Percentiles rank a stretch among this genome's conserved stretches.
Conservation (phyloP, 495 filamentous ascomycete species). For the Penicillium robsamsonii region DNA sequence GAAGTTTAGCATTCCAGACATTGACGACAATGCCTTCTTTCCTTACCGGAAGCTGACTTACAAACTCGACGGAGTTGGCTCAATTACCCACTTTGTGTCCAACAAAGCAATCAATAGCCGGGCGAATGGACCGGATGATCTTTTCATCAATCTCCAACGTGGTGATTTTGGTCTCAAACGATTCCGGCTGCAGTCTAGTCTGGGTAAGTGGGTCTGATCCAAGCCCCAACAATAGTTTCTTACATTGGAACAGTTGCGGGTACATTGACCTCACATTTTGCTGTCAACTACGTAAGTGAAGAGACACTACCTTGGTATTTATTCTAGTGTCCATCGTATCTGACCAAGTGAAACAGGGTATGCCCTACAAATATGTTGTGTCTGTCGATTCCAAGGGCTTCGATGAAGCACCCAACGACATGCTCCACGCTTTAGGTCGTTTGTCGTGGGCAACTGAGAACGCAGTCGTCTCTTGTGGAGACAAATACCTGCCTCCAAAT, state of each 20-base stretch:
- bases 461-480: constrained; percentile 30
- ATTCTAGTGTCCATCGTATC: constrained; percentile 11
- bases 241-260: constrained; percentile 28
- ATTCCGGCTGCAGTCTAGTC: constrained; percentile 41
- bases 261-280: constrained; percentile 64
- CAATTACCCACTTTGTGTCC: constrained; percentile 61
- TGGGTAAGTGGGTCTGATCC: constrained; percentile 32
- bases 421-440: constrained; percentile 58
- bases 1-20: constrained; percentile 14
- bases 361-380: constrained; percentile 80
- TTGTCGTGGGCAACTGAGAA: constrained; percentile 63
- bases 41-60: constrained; percentile 35
- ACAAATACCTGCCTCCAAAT: constrained; percentile 48
- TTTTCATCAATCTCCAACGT: constrained; percentile 61
- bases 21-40: constrained; percentile 18
- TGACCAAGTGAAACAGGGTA: constrained; percentile 51
- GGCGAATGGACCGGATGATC: constrained; percentile 56
- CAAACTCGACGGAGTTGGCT: constrained; percentile 47
- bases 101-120: constrained; percentile 49
- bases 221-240: not conserved
- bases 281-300: constrained; percentile 65
- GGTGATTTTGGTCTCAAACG: constrained; percentile 59
- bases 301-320: not conserved
- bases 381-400: constrained; percentile 63
- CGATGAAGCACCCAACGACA: constrained; percentile 52